Evolutionary conservation across 1,139 yeast genomes (phyloP).

Genomic region (Suhomyces choctaworum): DNA sequence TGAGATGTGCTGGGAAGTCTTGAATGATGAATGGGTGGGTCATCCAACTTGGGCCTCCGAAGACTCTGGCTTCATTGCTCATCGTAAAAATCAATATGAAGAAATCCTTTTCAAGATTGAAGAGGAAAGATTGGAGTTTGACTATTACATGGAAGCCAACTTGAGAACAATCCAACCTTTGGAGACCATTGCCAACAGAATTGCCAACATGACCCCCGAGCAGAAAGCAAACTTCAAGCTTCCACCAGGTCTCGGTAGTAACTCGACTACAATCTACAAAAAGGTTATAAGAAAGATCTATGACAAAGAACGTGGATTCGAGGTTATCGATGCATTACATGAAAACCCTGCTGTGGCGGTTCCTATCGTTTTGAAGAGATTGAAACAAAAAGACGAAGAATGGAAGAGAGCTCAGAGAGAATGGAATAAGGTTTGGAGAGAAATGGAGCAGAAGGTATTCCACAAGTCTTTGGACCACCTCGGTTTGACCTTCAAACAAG

Average conservation of each 20-base stretch:
- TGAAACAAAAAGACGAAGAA: slow-evolving; percentile 97
- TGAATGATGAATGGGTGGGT: slow-evolving; percentile 98
- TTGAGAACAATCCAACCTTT: slow-evolving; percentile 91
- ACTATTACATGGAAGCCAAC: slow-evolving; percentile 91
- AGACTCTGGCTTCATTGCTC: slow-evolving; percentile 97
- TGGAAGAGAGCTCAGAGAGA: slow-evolving; percentile 98
- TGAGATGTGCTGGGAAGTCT: slow-evolving; percentile 98
- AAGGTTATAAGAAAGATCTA: slow-evolving; percentile 90
- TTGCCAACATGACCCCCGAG: slow-evolving; percentile 89
- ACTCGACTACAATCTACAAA: slow-evolving; percentile 86
- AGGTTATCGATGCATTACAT: slow-evolving; percentile 92
- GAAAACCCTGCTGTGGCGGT: slow-evolving; percentile 95
- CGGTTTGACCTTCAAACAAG: slow-evolving; percentile 93
- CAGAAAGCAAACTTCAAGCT: slow-evolving; percentile 83
- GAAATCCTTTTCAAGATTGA: slow-evolving; percentile 93
- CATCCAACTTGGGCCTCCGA: slow-evolving; percentile 99
- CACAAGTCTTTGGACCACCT: slow-evolving; percentile 92
- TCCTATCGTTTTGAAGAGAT: slow-evolving; percentile 85
- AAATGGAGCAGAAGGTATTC: slow-evolving; percentile 92
- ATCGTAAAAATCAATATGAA: slow-evolving; percentile 95
- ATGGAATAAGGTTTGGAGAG: slow-evolving; percentile 99
- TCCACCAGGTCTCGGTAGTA: slow-evolving; percentile 92
- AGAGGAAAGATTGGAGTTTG: slow-evolving; percentile 97
- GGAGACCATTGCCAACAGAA: slow-evolving; percentile 92
- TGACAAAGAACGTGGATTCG: slow-evolving; percentile 93